A percentile compares a stretch with the other conserved stretches of the same genome.
Conservation (phyloP, 2,329 filamentous ascomycete genomes). For the Periconia sp. region DNA sequence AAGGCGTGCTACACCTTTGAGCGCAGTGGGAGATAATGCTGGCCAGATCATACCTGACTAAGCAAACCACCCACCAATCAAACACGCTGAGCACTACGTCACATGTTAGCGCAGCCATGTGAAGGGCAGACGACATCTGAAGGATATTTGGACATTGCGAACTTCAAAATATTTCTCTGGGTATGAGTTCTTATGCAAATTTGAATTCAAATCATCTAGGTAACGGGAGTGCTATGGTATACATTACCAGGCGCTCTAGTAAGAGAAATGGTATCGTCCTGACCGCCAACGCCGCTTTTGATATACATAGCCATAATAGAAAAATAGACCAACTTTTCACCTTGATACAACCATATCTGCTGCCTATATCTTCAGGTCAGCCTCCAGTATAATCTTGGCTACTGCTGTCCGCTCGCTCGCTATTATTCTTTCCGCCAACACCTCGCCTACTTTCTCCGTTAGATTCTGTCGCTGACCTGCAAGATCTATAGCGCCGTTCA, state of each 20-base stretch:
- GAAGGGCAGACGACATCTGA: not conserved
- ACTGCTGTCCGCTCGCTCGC: constrained; percentile 37
- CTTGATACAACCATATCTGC: not conserved
- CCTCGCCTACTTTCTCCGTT: constrained; percentile 48
- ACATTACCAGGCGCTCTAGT: not conserved
- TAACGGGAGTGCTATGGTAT: not conserved
- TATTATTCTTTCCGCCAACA: constrained; percentile 45
- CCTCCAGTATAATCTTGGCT: constrained; percentile 26
- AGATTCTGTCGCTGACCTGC: constrained; percentile 45
- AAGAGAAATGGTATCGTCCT: constrained; percentile 12
- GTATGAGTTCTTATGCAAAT: too few relatives aligned
- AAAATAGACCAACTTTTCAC: not conserved
- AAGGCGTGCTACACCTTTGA: not conserved
- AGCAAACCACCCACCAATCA: constrained; percentile 2
- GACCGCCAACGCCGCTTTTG: constrained; percentile 4
- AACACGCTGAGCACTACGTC: not conserved
- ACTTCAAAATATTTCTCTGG: too few relatives aligned
- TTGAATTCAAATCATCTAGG: not conserved
- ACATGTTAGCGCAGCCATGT: not conserved
- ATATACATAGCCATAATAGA: too few relatives aligned
- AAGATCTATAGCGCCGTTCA: constrained; percentile 46
- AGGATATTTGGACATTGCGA: too few relatives aligned
- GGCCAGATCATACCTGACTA: constrained; percentile 3
- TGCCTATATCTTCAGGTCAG: constrained; percentile 15
- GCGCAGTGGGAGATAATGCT: not conserved